Percentiles rank a stretch among this genome's conserved stretches.
Conservation (phyloP, 306 rosid genomes). For the Vigna hirtella region DNA sequence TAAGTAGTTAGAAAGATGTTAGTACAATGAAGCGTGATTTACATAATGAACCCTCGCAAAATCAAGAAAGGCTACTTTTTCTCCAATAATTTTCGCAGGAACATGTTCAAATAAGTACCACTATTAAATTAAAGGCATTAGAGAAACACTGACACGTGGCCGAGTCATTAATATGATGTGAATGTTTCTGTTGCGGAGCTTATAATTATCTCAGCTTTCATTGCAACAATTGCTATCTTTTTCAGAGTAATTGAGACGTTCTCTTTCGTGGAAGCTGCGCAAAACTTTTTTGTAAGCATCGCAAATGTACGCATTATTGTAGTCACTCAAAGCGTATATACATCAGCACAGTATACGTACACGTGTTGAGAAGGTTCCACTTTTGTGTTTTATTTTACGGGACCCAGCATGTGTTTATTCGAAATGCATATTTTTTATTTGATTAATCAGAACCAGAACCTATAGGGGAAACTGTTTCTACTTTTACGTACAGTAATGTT, state of each 20-base stretch:
- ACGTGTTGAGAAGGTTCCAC: slow-evolving; percentile 16
- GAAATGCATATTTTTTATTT: not conserved
- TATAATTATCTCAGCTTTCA: slow-evolving; percentile 8
- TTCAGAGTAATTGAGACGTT: slow-evolving; percentile 9
- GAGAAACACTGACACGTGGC: not conserved
- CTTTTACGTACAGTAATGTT: not conserved
- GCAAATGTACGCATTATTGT: not conserved
- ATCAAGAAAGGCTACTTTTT: not conserved
- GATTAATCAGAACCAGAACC: not conserved
- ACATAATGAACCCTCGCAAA: not conserved
- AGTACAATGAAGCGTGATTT: not conserved
- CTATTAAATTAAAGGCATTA: not conserved
- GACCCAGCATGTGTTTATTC: not conserved
- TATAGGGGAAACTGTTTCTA: not conserved
- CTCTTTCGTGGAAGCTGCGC: slow-evolving; percentile 33
- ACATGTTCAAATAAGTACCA: not conserved
- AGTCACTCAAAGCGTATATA: not conserved
- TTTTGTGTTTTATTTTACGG: slow-evolving; percentile 10
- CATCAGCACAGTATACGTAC: too few relatives aligned
- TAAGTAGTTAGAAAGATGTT: not conserved
- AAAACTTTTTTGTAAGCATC: not conserved
- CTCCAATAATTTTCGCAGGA: not conserved
- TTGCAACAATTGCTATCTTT: not conserved
- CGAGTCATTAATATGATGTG: not conserved
- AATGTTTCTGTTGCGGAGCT: slow-evolving; percentile 13